A percentile compares a stretch with the other conserved stretches of the same genome.
These are phyloP conservation scores for Amanita phalloides DNA, from an alignment of 768 basidiomycete species.

Conservation along the genomic window DNA sequence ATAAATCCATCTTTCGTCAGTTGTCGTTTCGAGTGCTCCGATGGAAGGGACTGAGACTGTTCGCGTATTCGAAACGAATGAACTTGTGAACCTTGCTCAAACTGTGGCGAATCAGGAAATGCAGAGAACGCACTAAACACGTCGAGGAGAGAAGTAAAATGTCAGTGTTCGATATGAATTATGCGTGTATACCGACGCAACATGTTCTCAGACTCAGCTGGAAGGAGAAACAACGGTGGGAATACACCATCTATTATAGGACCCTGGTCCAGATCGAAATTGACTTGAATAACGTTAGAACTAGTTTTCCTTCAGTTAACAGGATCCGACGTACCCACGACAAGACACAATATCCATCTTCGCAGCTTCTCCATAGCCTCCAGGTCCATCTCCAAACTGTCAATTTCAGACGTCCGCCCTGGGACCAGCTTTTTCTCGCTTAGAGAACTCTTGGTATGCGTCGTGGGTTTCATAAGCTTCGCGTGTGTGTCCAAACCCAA, in stretches of 20 bases:
- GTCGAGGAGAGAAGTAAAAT: not conserved
- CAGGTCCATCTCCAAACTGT: conserved; percentile 34
- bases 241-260: conserved; percentile 67
- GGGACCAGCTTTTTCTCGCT: conserved; percentile 14
- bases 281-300: conserved; percentile 33
- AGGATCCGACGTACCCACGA: conserved; percentile 36
- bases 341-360: conserved; percentile 60
- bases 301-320: not conserved
- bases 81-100: conserved; percentile 71
- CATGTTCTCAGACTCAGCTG: conserved; percentile 76
- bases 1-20: conserved; percentile 51
- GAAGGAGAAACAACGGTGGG: conserved; percentile 53
- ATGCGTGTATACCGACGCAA: conserved; percentile 24
- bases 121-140: conserved; percentile 73
- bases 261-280: conserved; percentile 85
- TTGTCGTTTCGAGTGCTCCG: conserved; percentile 20
- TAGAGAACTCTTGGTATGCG: conserved; percentile 30
- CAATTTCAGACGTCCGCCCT: conserved; percentile 18
- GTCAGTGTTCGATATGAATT: not conserved
- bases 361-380: conserved; percentile 39
- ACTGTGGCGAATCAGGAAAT: conserved; percentile 83
- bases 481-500: conserved; percentile 9
- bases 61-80: conserved; percentile 84
- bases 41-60: conserved; percentile 17
- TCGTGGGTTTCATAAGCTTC: conserved; percentile 31